Evolutionary conservation across 225 moss, liverwort and hornwort species (phyloP), one percentile per base, ranked within the genome.

Genomic region (Sphagnum tenellum): DNA sequence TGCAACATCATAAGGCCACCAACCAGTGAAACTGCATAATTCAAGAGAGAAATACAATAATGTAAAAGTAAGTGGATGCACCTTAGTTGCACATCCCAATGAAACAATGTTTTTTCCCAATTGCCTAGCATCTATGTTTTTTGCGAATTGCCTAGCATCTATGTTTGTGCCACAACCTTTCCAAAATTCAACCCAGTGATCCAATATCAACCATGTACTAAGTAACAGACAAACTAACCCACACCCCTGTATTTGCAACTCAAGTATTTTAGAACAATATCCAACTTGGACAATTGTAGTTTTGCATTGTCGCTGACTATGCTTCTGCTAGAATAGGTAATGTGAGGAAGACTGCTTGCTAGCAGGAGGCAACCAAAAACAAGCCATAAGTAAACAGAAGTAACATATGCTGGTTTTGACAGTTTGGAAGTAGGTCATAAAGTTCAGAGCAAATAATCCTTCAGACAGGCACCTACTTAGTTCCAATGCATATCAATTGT

Each of bases 51-150:
- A 29, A 29, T 1, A 29, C 29, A 29, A 29, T 29, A 29, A 29
- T 0, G 29, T 29, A 29, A 29, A 29, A 29, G 29, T 29, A 29
- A 29, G 29, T 29, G 29, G 29, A 57, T 52, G 68, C 62, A 93
- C 96, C 90, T 93, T 93, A 3, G 96, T 98, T 69, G 80, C 65
- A 64, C 93, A 93, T 66, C 87, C 83, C 64, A 90, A 83, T 67
- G 90, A 90, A 61, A 89, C 77, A 59, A 90, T 93, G 57, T 87
- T 85, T 67, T 98, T 93, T 57, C 93, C 92, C 71, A 98, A 70
- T 70, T 98, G 96, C n/a, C n/a, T 90, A 60, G 96, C 96, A 76
- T 98, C 96, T 65, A 87, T 80, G 73, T 86, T 98, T 66, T n/a
- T n/a, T n/a, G n/a, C n/a, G n/a, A n/a, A n/a, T n/a, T n/a, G n/a